Conservation (phyloP, 495 filamentous ascomycete genomes). For the Hypomontagnella monticulosa region DNA sequence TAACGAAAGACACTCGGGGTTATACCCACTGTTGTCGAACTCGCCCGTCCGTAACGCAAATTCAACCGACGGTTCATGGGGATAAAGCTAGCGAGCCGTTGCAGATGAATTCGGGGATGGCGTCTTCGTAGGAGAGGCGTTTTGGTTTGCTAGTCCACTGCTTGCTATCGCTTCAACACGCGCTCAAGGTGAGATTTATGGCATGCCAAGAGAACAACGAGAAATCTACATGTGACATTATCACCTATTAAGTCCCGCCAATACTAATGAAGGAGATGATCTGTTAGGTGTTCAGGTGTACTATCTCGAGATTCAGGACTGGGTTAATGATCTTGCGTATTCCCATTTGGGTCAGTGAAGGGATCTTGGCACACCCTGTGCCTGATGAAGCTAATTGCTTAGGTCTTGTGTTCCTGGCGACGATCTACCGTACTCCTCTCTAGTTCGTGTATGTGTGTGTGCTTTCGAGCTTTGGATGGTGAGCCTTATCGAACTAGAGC, state of each 20-base stretch:
- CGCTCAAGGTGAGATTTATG: background rate
- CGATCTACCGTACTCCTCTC: constrained; percentile 27
- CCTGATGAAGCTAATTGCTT: constrained; percentile 23
- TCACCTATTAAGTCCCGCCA: constrained; percentile 6
- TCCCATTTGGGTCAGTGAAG: constrained; percentile 20
- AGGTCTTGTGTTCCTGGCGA: constrained; percentile 23
- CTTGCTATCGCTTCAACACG: background rate
- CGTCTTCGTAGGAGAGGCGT: background rate
- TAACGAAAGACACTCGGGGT: constrained; percentile 3
- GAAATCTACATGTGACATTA: constrained; percentile 2
- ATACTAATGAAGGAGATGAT: background rate
- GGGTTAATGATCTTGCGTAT: constrained; percentile 7
- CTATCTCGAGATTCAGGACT: constrained; percentile 5
- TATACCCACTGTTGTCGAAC: constrained; percentile 8
- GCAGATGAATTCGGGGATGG: constrained; percentile 17
- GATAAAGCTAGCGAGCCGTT: constrained; percentile 15
- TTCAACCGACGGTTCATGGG: background rate
- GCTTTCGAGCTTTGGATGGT: background rate
- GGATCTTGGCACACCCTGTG: constrained; percentile 35
- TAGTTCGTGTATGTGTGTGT: background rate
- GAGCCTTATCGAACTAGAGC: constrained; percentile 1
- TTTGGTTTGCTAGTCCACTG: background rate
- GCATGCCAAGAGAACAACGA: background rate
- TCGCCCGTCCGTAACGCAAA: constrained; percentile 1
- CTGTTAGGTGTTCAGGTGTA: constrained; percentile 2